Conservation (phyloP, 306 rosid genomes). For the Pachyrhizus erosus region DNA sequence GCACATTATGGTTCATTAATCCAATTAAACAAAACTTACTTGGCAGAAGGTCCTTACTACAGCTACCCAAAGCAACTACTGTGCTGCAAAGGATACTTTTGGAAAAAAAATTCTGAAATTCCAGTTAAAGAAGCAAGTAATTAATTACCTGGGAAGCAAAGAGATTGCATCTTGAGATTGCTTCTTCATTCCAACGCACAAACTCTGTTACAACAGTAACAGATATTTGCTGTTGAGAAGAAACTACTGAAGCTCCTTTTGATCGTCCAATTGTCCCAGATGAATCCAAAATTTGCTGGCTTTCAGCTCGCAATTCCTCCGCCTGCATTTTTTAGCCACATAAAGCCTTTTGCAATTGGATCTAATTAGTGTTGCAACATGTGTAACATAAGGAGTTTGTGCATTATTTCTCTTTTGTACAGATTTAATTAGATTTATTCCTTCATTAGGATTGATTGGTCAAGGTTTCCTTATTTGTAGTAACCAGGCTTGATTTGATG, state of each 20-base stretch:
- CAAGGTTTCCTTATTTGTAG: not conserved
- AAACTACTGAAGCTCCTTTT: constrained; percentile 77
- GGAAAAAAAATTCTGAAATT: constrained; percentile 19
- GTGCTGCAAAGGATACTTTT: not conserved
- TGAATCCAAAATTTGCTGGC: constrained; percentile 78
- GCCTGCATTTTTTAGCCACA: constrained; percentile 56
- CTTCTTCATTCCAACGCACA: constrained; percentile 99
- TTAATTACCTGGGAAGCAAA: constrained; percentile 91
- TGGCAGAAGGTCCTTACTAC: not conserved
- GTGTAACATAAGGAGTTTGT: not conserved
- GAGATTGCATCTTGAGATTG: constrained; percentile 90
- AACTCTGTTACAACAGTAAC: constrained; percentile 98
- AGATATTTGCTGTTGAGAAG: constrained; percentile 95
- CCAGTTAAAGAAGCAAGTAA: constrained; percentile 37
- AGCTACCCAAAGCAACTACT: constrained; percentile 14
- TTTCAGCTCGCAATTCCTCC: constrained; percentile 91
- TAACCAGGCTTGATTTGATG: not conserved
- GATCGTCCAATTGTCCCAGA: constrained; percentile 93
- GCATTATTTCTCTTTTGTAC: not conserved
- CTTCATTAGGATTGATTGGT: not conserved
- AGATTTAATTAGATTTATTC: not conserved
- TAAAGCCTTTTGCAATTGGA: constrained; percentile 36
- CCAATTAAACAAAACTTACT: constrained; percentile 29
- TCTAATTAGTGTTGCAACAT: constrained; percentile 17
- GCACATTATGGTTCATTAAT: not conserved